Percentiles rank a stretch among this genome's conserved stretches.
phyloP scores from a whole-genome alignment of 257 asterid genomes.

The Prunella vulgaris region DNA sequence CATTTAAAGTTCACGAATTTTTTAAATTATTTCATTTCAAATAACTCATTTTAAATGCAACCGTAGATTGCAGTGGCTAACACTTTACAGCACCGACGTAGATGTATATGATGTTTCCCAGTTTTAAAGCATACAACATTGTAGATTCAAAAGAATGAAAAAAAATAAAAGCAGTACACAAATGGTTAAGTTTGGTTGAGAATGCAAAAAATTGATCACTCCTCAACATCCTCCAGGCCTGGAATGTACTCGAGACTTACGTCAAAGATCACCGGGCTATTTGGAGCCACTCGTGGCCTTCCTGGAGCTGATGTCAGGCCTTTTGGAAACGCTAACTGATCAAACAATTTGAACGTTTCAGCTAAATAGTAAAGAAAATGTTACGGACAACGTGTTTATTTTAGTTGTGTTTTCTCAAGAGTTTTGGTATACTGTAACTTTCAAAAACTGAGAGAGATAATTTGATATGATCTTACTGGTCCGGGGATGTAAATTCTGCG shows the following conservation, averaged over 20 bases:
- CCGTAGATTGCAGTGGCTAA: not conserved
- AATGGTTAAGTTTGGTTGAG: not conserved
- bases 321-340: constrained; percentile 86
- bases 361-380: not conserved
- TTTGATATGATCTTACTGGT: constrained; percentile 50
- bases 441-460: not conserved
- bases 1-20: too few relatives aligned
- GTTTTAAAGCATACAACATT: constrained; percentile 8
- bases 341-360: constrained; percentile 16
- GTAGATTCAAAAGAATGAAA: constrained; percentile 29
- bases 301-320: constrained; percentile 94
- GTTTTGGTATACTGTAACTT: not conserved
- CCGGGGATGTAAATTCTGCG: constrained; percentile 92
- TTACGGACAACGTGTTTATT: not conserved
- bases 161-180: constrained; percentile 7
- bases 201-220: not conserved
- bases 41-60: too few relatives aligned
- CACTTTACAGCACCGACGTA: not conserved
- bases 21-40: too few relatives aligned
- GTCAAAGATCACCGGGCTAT: constrained; percentile 79
- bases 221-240: constrained; percentile 68
- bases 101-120: not conserved
- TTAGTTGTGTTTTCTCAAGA: not conserved
- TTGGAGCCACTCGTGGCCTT: constrained; percentile 90
- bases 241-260: constrained; percentile 93